Percentiles rank a stretch among this genome's conserved stretches.
phyloP scores from a whole-genome alignment of 192 early-diverging fungal genomes.

The Gigaspora rosea region DNA sequence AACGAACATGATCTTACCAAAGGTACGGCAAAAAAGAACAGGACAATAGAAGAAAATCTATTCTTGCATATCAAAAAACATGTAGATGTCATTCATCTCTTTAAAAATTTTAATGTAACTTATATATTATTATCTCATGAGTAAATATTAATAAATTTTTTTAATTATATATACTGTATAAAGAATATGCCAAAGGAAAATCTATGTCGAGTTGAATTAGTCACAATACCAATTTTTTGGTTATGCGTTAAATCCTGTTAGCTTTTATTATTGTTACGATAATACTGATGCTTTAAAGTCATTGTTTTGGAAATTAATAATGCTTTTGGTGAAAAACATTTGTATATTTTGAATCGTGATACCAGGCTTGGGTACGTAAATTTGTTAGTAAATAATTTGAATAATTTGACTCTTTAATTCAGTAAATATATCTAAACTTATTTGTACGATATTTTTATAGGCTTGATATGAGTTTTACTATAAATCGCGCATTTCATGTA shows the following conservation, averaged over 20 bases:
- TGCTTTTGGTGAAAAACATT: no score
- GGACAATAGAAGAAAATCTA: conserved; percentile 34
- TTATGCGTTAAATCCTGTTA: no score
- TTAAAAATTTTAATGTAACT: not conserved
- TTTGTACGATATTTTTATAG: not conserved
- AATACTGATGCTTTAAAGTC: no score
- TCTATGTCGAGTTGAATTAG: conserved; percentile 34
- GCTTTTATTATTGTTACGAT: no score
- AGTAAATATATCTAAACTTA: not conserved
- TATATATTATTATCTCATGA: no score
- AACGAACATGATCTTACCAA: not conserved
- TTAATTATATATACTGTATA: not conserved
- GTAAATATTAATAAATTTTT: not conserved
- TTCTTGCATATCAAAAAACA: conserved; percentile 22
- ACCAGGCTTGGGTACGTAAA: conserved; percentile 5
- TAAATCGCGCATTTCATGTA: conserved; percentile 38
- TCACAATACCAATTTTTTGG: conserved; percentile 54
- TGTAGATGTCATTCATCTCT: conserved; percentile 21
- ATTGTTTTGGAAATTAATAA: no score
- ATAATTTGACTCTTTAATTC: not conserved
- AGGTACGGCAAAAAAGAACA: not conserved
- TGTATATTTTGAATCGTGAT: no score
- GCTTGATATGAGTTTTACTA: conserved; percentile 25
- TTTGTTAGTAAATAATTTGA: not conserved
- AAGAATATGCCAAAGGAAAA: conserved; percentile 27